Percentiles rank a stretch among this genome's conserved stretches.
These are phyloP conservation scores for Umbelopsis isabellina DNA, from an alignment of 192 early-diverging fungal species.

Conservation along the genomic window DNA sequence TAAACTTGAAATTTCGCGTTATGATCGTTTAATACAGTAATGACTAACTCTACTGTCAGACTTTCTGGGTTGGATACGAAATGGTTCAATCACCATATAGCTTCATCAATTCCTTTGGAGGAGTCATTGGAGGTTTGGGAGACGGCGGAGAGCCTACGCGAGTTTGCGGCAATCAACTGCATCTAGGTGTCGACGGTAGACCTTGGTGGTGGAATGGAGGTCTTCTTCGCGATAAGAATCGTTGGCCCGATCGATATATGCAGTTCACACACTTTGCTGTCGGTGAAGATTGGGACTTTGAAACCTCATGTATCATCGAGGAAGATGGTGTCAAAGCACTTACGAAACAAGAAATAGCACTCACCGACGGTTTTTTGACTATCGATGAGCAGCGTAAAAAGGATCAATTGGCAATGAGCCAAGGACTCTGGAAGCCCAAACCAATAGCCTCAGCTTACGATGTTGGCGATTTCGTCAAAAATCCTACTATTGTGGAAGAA, in stretches of 20 bases:
- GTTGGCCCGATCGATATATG: conserved; percentile 21
- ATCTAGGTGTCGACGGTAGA: conserved; percentile 24
- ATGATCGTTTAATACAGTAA: not conserved
- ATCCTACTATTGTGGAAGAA: not conserved
- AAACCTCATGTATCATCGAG: conserved; percentile 28
- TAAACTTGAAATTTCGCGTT: conserved; percentile 34
- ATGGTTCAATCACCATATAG: conserved; percentile 46
- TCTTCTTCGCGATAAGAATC: conserved; percentile 38
- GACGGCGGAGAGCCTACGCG: conserved; percentile 8
- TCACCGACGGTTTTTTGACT: conserved; percentile 7
- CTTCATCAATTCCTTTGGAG: conserved; percentile 40
- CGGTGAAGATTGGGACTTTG: conserved; percentile 28
- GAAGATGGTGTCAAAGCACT: conserved; percentile 22
- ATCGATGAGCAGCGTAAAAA: conserved; percentile 24
- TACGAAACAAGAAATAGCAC: not conserved
- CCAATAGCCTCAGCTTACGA: not conserved
- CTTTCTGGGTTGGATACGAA: conserved; percentile 63
- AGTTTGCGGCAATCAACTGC: conserved; percentile 42
- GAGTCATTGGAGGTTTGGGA: conserved; percentile 44
- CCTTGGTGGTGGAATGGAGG: conserved; percentile 48
- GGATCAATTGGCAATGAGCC: conserved; percentile 19
- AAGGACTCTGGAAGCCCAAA: conserved; percentile 24
- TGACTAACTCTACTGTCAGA: conserved; percentile 18
- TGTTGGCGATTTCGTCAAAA: not conserved
- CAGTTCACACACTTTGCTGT: conserved; percentile 30